phyloP scores from a whole-genome alignment of 805 yeast species.

The Yamadazyma ubonensis region DNA sequence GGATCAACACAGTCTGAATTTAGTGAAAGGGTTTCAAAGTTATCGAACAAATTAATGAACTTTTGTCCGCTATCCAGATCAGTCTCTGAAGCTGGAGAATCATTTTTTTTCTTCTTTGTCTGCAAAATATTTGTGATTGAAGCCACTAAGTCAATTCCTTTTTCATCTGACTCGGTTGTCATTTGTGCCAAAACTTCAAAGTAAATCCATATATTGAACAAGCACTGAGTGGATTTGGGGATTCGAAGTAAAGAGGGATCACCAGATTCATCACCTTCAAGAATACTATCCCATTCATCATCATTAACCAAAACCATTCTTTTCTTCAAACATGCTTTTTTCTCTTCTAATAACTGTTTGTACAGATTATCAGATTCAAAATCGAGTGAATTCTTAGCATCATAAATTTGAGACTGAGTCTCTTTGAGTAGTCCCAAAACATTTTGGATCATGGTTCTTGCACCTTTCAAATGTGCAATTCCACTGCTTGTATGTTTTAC shows the following conservation, averaged over 20 bases:
- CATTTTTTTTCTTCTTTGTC: conserved; percentile 4
- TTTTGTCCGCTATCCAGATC: conserved; percentile 23
- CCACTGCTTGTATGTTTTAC: conserved; percentile 66
- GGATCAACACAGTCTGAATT: conserved; percentile 54
- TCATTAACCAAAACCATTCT: conserved; percentile 32
- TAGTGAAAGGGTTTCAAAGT: conserved; percentile 36
- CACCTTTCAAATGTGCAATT: conserved; percentile 67
- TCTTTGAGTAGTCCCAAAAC: conserved; percentile 34
- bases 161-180: conserved; percentile 53
- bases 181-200: conserved; percentile 66
- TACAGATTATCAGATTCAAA: no score
- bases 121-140: conserved; percentile 32
- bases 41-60: conserved; percentile 32
- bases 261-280: conserved; percentile 13
- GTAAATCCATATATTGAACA: conserved; percentile 66
- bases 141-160: conserved; percentile 42
- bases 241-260: conserved; percentile 17
- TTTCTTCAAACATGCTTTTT: conserved; percentile 16
- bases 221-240: conserved; percentile 48
- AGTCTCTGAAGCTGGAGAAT: conserved; percentile 24
- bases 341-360: conserved; percentile 5
- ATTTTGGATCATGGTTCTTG: conserved; percentile 56
- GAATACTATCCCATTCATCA: conserved; percentile 33
- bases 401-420: conserved; percentile 18
- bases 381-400: no score